These are phyloP conservation scores for Claviceps pusilla DNA, from an alignment of 2,329 filamentous ascomycete species.

Conservation along the genomic window DNA sequence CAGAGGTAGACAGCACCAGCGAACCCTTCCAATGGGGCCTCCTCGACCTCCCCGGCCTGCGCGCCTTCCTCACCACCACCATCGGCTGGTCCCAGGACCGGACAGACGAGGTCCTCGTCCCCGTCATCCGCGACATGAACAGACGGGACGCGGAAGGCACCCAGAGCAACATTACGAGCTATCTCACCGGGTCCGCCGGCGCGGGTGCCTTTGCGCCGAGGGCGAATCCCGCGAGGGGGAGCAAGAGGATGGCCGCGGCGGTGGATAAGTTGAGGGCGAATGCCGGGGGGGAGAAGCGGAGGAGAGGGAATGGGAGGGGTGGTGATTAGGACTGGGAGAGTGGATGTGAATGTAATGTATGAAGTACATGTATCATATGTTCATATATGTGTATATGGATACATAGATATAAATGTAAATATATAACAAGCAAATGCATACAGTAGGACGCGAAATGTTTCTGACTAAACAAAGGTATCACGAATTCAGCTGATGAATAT, in stretches of 20 bases:
- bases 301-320: background rate
- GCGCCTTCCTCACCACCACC: slow-evolving; percentile 75
- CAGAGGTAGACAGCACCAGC: slow-evolving; percentile 67
- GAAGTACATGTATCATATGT: too few relatives aligned
- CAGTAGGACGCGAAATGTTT: too few relatives aligned
- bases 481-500: too few relatives aligned
- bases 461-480: too few relatives aligned
- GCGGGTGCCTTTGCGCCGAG: slow-evolving; percentile 49
- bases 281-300: background rate
- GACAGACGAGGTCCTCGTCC: slow-evolving; percentile 89
- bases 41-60: slow-evolving; percentile 73
- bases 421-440: too few relatives aligned
- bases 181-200: slow-evolving; percentile 63
- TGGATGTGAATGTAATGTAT: too few relatives aligned
- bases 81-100: slow-evolving; percentile 86
- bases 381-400: too few relatives aligned
- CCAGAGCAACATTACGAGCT: slow-evolving; percentile 90
- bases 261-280: slow-evolving; percentile 47
- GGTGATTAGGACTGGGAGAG: too few relatives aligned
- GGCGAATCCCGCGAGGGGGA: slow-evolving; percentile 44
- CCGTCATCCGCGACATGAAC: slow-evolving; percentile 93
- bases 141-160: slow-evolving; percentile 74
- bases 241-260: slow-evolving; percentile 61
- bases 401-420: too few relatives aligned
- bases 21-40: slow-evolving; percentile 90